Evolutionary conservation across 495 filamentous ascomycete genomes (phyloP).

Genomic region (Jackrogersella minutella): DNA sequence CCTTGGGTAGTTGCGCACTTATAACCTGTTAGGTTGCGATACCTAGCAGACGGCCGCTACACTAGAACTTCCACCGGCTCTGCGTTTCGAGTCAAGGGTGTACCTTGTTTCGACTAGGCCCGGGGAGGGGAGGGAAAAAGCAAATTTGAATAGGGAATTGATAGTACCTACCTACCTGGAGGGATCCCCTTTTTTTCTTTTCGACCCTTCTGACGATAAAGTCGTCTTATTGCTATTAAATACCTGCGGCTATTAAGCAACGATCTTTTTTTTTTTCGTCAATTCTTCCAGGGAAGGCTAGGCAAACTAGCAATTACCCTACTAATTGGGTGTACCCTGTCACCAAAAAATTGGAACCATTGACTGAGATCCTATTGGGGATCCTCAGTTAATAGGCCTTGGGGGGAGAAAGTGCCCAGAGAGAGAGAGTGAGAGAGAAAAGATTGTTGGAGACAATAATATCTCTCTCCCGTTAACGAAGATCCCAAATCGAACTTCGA

Average conservation of each 20-base stretch:
- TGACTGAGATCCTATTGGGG: conserved; percentile 36
- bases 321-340: conserved; percentile 28
- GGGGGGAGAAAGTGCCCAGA: too few species aligned
- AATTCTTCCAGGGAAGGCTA: conserved; percentile 27
- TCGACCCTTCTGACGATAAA: conserved; percentile 26
- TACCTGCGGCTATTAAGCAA: conserved; percentile 26
- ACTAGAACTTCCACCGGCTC: conserved; percentile 18
- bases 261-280: conserved; percentile 16
- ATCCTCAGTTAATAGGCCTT: too few species aligned
- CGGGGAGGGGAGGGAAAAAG: conserved; percentile 25
- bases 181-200: conserved; percentile 23
- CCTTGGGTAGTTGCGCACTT: too few species aligned
- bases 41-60: neutral
- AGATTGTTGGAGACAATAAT: conserved; percentile 20
- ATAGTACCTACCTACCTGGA: neutral
- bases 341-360: conserved; percentile 36
- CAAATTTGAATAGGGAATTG: conserved; percentile 30
- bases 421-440: too few species aligned
- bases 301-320: neutral
- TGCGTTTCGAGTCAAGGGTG: conserved; percentile 29
- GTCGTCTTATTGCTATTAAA: conserved; percentile 13
- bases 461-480: conserved; percentile 16
- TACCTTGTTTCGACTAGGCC: conserved; percentile 34
- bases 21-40: neutral
- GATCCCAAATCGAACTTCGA: conserved; percentile 21